A percentile compares a stretch with the other conserved stretches of the same genome.
phyloP scores from a whole-genome alignment of 2,329 filamentous ascomycete genomes.

The Tolypocladium paradoxum region DNA sequence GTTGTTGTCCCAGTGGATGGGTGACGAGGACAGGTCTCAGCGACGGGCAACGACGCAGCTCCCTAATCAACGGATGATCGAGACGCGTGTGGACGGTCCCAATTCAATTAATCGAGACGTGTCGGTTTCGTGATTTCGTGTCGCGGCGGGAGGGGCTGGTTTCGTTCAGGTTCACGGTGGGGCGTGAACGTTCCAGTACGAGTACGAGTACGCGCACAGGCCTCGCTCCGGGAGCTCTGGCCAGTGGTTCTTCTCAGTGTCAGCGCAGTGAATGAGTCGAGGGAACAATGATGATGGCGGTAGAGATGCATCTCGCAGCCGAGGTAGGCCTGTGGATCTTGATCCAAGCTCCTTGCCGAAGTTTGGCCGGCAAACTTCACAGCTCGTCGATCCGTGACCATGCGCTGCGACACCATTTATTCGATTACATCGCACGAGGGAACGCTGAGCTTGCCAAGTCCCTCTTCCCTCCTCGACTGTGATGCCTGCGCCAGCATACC shows the following conservation, averaged over 20 bases:
- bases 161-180: no score
- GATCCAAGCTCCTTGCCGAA: not conserved
- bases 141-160: no score
- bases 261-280: not conserved
- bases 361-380: not conserved
- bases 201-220: no score
- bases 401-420: not conserved
- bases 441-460: not conserved
- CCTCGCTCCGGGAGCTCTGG: no score
- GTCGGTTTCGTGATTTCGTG: constrained; percentile 35
- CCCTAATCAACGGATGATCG: not conserved
- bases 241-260: not conserved
- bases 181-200: no score
- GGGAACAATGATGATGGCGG: not conserved
- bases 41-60: no score
- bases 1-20: no score
- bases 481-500: constrained; percentile 18
- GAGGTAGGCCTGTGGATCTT: no score
- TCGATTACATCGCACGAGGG: no score
- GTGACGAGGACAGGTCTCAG: no score
- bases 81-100: constrained; percentile 11
- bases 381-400: not conserved
- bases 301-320: not conserved
- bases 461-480: not conserved
- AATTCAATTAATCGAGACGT: constrained; percentile 27